These are phyloP conservation scores for Exophiala spinifera DNA, from an alignment of 2,329 filamentous ascomycete genomes.

Conservation along the genomic window DNA sequence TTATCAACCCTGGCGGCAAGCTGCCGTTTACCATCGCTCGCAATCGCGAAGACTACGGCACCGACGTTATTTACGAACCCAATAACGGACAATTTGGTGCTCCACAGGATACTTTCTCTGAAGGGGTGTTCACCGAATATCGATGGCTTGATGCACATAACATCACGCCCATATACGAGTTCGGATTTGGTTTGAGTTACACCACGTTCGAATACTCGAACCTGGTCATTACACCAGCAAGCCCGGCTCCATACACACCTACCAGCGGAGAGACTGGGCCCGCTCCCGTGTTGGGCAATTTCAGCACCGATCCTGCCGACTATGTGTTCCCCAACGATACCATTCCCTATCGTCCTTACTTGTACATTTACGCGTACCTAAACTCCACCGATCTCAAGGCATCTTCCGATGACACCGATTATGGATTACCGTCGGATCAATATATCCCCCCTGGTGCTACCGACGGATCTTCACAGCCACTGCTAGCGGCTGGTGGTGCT, in stretches of 20 bases:
- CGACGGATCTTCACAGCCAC: slow-evolving; percentile 54
- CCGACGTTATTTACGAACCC: slow-evolving; percentile 54
- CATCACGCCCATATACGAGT: slow-evolving; percentile 59
- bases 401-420: slow-evolving; percentile 53
- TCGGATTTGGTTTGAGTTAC: slow-evolving; percentile 61
- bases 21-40: slow-evolving; percentile 60
- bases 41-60: slow-evolving; percentile 53
- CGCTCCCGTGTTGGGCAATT: slow-evolving; percentile 52
- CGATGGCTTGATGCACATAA: slow-evolving; percentile 53
- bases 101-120: slow-evolving; percentile 58
- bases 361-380: slow-evolving; percentile 64
- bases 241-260: slow-evolving; percentile 51
- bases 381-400: slow-evolving; percentile 56
- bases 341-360: slow-evolving; percentile 42
- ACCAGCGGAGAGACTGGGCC: slow-evolving; percentile 51
- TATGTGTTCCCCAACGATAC: slow-evolving; percentile 57
- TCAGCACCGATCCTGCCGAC: slow-evolving; percentile 47
- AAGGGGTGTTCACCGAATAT: slow-evolving; percentile 60
- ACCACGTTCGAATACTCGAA: slow-evolving; percentile 62
- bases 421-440: slow-evolving; percentile 49
- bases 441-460: slow-evolving; percentile 51
- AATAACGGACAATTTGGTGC: slow-evolving; percentile 54
- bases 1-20: slow-evolving; percentile 61
- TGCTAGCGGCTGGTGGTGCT: slow-evolving; percentile 56
- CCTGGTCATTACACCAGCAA: slow-evolving; percentile 47